These are phyloP conservation scores for Hypomyces perniciosus DNA, from an alignment of 2,329 filamentous ascomycete genomes.

Conservation along the genomic window DNA sequence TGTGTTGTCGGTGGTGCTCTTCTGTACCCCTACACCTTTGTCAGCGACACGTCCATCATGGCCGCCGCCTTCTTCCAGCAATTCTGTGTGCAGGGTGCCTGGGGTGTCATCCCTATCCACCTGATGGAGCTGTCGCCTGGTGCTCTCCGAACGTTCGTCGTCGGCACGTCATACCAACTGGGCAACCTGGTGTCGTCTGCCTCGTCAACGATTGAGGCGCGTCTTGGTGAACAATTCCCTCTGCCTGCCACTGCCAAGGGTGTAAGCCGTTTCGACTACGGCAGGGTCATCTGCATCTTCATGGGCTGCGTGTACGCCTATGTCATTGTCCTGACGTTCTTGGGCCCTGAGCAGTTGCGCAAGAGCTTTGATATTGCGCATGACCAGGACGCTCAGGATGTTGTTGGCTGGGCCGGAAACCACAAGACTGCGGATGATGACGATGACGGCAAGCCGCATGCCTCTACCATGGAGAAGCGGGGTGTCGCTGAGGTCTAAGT, in stretches of 20 bases:
- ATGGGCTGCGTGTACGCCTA: slow-evolving; percentile 75
- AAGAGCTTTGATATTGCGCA: slow-evolving; percentile 46
- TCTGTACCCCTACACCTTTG: slow-evolving; percentile 77
- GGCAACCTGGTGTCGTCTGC: slow-evolving; percentile 68
- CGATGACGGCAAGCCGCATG: slow-evolving; percentile 4
- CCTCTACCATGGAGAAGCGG: slow-evolving; percentile 5
- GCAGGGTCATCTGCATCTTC: slow-evolving; percentile 83
- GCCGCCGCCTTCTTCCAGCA: slow-evolving; percentile 81
- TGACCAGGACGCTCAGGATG: slow-evolving; percentile 40
- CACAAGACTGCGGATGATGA: slow-evolving; percentile 3
- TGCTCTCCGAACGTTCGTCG: slow-evolving; percentile 66
- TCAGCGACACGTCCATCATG: slow-evolving; percentile 56
- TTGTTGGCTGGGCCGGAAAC: slow-evolving; percentile 33
- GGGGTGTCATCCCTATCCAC: slow-evolving; percentile 72
- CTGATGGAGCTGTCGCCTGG: slow-evolving; percentile 71
- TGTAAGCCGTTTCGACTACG: slow-evolving; percentile 61
- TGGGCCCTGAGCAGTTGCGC: slow-evolving; percentile 53
- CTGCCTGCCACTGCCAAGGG: slow-evolving; percentile 50
- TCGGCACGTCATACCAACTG: slow-evolving; percentile 69
- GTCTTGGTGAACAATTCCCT: slow-evolving; percentile 68
- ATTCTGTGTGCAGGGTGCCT: slow-evolving; percentile 71
- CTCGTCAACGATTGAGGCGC: slow-evolving; percentile 69
- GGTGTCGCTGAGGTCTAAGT: slow-evolving; percentile 6
- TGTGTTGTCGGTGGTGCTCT: slow-evolving; percentile 64
- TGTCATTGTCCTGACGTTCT: slow-evolving; percentile 53